Base-by-base conservation (phyloP, 257 asterid species). In the Prunella vulgaris region DNA sequence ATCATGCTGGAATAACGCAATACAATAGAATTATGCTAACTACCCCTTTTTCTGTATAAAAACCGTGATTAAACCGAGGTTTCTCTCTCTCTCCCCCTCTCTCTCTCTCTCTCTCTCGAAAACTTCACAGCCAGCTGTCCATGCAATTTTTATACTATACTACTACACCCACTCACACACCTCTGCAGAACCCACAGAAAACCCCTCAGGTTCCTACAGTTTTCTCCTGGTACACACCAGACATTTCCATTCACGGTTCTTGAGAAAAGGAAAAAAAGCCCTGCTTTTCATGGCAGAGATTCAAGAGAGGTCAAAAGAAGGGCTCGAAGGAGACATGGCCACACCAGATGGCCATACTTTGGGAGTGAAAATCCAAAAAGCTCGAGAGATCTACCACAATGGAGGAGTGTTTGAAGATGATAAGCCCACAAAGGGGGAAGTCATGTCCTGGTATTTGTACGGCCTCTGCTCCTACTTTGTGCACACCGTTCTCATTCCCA, bases 391-490 rank as follows among this genome's bases (percentile, higher is more conserved):
- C 27, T 84, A 85, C 76, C 66, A 66, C 5, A 51, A 51, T 51
- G 58, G 58, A 18, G 89, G 69, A 52, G 88, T 59, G 42, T 27
- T 42, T 42, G 91, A 87, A 59, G 89, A 89, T 42, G 89, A 73
- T n/a, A 86, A 83, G 77, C 96, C 97, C 12, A 56, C 84, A 2
- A 89, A 71, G 79, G 74, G 77, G 28, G 97, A 89, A 75, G 82
- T 87, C 64, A 32, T 87, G 51, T 76, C 77, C 0, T 92, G 97
- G 97, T 84, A 86, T 73, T 72, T 87, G 74, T 87, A 89, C 73
- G 97, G 87, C n/a, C 67, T 87, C 12, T 92, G 96, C 83, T 87
- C 96, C 1, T 89, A 89, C 62, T 92, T 89, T 61, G 87, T 89
- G 56, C 95, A 83, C 8, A 82, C 94, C 0, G 94, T 89, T 40